Base-by-base conservation (phyloP, 1,284 basidiomycete species). In the Ganoderma boninense region DNA sequence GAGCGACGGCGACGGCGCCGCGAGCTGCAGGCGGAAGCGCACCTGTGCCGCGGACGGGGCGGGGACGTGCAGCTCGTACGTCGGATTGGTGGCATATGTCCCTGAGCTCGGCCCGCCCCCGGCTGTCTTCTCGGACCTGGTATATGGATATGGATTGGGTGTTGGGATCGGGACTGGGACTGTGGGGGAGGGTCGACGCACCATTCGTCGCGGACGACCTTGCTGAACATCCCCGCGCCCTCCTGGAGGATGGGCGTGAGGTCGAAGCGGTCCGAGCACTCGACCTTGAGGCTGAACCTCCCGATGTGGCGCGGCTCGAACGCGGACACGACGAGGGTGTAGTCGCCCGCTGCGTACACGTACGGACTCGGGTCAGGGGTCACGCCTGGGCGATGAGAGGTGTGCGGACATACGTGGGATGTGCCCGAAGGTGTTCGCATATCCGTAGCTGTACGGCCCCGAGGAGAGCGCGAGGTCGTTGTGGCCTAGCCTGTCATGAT, bases 181-280 rank as follows among this genome's bases (percentile, higher is more conserved):
- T 32, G 29, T 2, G 38, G 4, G 8, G 38, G 32, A 14, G 13
- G 32, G 40, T 40, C 18, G 42, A 16, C 88, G 69, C 75, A 94
- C 96, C 96, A 97, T 63, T 84, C 80, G 1, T 92, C 94, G 26
- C 83, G 85, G 4, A 94, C 74, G 0, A 85, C 79, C 71, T 94
- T 92, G 42, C 83, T 84, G 78, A 92, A 97, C 96, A 98, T 95
- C 0, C 97, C 97, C 0, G 96, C 95, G 0, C 96, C 96, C 81
- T 98, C 97, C 67, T 91, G 90, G 0, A 93, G 92, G 73, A 99
- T 97, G 1, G 91, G 83, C 72, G 89, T 90, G 68, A 97, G 81
- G 56, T 91, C 88, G 65, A 92, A 86, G n/a, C 87, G 86, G 26
- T 82, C 77, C 0, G 90, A 86, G 61, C 91, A 90, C 65, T 94